Evolutionary conservation across 805 yeast genomes (phyloP).

Genomic region (Starmera amethionina): DNA sequence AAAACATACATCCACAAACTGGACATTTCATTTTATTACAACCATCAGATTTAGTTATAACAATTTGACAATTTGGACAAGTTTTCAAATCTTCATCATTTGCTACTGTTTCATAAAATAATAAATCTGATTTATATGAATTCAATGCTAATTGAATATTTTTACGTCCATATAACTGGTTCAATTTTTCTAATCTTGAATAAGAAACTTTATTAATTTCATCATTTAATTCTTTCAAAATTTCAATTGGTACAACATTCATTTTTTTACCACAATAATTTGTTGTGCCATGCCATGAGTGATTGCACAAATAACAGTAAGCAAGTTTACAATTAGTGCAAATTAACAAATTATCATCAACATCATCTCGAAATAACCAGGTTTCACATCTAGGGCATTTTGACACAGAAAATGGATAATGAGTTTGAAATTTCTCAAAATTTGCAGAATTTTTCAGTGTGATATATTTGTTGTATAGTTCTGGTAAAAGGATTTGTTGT

Average conservation of each 20-base stretch:
- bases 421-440: slow-evolving; percentile 31
- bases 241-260: slow-evolving; percentile 20
- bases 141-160: slow-evolving; percentile 31
- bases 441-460: slow-evolving; percentile 27
- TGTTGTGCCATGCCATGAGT: slow-evolving; percentile 51
- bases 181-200: slow-evolving; percentile 26
- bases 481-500: slow-evolving; percentile 19
- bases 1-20: slow-evolving; percentile 37
- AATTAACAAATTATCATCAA: slow-evolving; percentile 34
- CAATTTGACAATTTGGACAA: slow-evolving; percentile 44
- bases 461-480: slow-evolving; percentile 27
- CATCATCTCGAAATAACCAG: slow-evolving; percentile 37
- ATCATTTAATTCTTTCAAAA: slow-evolving; percentile 26
- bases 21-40: slow-evolving; percentile 56
- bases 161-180: slow-evolving; percentile 35
- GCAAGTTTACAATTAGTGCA: slow-evolving; percentile 43
- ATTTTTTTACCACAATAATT: slow-evolving; percentile 32
- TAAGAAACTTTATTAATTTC: slow-evolving; percentile 11
- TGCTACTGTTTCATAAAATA: slow-evolving; percentile 33
- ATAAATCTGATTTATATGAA: slow-evolving; percentile 35
- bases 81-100: slow-evolving; percentile 32
- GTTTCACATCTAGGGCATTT: slow-evolving; percentile 44
- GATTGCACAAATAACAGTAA: slow-evolving; percentile 46
- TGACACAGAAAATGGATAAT: slow-evolving; percentile 39
- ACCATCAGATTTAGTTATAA: slow-evolving; percentile 48